A percentile compares a stretch with the other conserved stretches of the same genome.
phyloP scores from a whole-genome alignment of 1,139 yeast genomes.

The Suhomyces ambrosiae region DNA sequence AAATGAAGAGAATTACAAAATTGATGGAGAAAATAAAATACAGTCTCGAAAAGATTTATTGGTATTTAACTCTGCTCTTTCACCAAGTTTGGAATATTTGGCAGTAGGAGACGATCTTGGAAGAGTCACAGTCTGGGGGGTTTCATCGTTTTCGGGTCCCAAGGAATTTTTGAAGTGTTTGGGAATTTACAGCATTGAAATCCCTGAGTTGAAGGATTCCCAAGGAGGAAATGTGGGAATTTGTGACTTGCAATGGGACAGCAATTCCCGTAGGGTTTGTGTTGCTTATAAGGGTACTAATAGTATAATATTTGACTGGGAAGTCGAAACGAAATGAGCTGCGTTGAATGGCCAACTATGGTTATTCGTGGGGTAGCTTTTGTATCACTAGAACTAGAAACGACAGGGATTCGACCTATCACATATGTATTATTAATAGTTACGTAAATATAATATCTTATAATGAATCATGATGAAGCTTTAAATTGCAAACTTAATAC shows the following conservation, averaged over 20 bases:
- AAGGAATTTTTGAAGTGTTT: conserved; percentile 25
- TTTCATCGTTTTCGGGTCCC: conserved; percentile 21
- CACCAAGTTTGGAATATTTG: conserved; percentile 50
- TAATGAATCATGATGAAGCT: too few species aligned
- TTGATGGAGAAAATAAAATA: conserved; percentile 25
- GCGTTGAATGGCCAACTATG: background rate
- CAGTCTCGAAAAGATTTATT: conserved; percentile 49
- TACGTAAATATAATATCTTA: background rate
- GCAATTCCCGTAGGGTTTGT: conserved; percentile 32
- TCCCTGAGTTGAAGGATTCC: conserved; percentile 12
- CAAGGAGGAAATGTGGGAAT: conserved; percentile 29
- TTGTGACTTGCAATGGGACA: conserved; percentile 49
- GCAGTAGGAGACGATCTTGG: conserved; percentile 71
- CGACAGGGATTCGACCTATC: too few species aligned
- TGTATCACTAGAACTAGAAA: conserved; percentile 1
- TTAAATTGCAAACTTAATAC: too few species aligned
- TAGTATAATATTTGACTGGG: conserved; percentile 39
- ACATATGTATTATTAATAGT: conserved; percentile 1
- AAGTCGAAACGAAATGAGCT: background rate
- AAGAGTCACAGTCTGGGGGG: conserved; percentile 55
- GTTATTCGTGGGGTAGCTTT: too few species aligned
- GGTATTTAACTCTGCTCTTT: conserved; percentile 53
- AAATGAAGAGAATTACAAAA: conserved; percentile 25
- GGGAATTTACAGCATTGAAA: conserved; percentile 25
- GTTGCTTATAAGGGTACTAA: conserved; percentile 47